Base-by-base conservation (phyloP, 2,329 filamentous ascomycete genomes). In the Epicoccum nigrum region DNA sequence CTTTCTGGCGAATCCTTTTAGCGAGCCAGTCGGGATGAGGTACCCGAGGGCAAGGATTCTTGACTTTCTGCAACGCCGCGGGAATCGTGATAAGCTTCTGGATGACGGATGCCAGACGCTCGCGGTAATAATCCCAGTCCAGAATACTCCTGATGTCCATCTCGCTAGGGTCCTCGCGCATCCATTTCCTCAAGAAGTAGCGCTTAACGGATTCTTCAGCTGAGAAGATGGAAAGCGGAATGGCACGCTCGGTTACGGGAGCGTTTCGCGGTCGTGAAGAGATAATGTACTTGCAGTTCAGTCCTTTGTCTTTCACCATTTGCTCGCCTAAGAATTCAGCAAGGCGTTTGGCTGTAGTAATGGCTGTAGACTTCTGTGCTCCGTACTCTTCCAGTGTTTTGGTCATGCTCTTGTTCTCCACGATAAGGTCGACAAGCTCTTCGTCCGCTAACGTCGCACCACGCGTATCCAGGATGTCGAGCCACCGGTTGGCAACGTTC, bases 201-300 rank as follows among this genome's bases (percentile, higher is more conserved):
- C 90, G 85, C 76, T 97, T 97, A 50, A 95, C 87, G 5, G 85
- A 83, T 49, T 92, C 87, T 48, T 97, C 93, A 0, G 94, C 92
- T 0, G 94, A 97, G 74, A 99, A 97, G 55, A 99, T 99, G 16
- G 94, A 92, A 4, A 99, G 92, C 0, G 94, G 94, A 52, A 99
- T 84, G 17, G 94, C 94, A 64, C 94, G 84, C 61, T 99, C 95
- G 0, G 94, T 99, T 55, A 99, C 92, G 1, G 94, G 93, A 0
- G 93, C 90, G 67, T 90, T 90, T 67, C 86, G 89, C 4, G 94
- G 94, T 57, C 83, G 85, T 12, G 91, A 83, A 43, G 92, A 96
- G 67, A 99, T 97, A 71, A 99, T 97, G 74, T 97, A 99, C 76
- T 97, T 97, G 86, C 94, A 99, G 78, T 99, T 99, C 63, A 99